Base-by-base conservation (phyloP, 23 red algal species). In the Gracilaria vermiculophylla region DNA sequence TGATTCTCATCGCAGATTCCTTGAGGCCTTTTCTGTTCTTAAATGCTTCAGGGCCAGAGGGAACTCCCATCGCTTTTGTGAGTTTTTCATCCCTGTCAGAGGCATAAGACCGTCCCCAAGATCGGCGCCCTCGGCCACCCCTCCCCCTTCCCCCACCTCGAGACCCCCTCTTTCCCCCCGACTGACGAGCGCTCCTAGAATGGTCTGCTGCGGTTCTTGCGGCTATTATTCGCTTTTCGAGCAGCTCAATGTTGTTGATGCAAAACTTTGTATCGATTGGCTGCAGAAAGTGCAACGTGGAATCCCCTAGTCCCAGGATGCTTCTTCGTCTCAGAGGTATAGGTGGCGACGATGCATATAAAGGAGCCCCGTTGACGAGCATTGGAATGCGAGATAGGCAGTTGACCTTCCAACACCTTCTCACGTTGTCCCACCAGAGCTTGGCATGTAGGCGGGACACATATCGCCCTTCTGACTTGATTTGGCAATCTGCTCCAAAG, bases 241-340 rank as follows among this genome's bases (percentile, higher is more conserved):
- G 44, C 55, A 69, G 7, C 39, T 41, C 48, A 75, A 91, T 72
- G 76, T 81, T 62, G 41, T 66, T 69, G 13, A 81, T 55, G 52
- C 55, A 49, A 80, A 80, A 67, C 45, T 39, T 71, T 15, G 70
- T 62, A 28, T 51, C 69, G 35, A 77, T 44, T 17, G 69, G 49
- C 12, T 62, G 65, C 20, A 93, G 43, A 79, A 93, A 93, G 51
- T 82, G 69, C 29, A 93, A 80, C 8, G 66, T 69, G 21, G 29
- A 47, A 42, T 93, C 90, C 49, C 90, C 90, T 16, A 93, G 17
- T 44, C 77, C 90, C 37, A 93, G 43, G 35, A 86, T 66, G 35
- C 64, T 67, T 2, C 90, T 41, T 37, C 90, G 85, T 49, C 57
- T 84, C 27, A 93, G 48, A 56, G 90, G 78, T 25, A 93, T 56